Base-by-base conservation (phyloP, 139 green algal species). In the Chlorella sorokiniana region DNA sequence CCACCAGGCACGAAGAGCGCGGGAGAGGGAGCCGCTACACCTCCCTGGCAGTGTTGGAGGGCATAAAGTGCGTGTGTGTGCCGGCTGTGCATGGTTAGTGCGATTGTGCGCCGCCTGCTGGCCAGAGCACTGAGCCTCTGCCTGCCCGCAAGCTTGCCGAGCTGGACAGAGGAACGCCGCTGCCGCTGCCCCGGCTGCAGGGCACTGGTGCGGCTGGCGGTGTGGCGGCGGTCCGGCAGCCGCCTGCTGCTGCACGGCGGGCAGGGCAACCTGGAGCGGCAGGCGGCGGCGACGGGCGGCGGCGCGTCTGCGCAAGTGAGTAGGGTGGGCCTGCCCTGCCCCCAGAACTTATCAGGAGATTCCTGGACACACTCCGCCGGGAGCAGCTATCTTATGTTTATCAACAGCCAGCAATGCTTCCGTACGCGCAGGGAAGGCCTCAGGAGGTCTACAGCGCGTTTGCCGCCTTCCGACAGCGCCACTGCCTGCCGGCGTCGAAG, bases 391-490 rank as follows among this genome's bases (percentile, higher is more conserved):
- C n/a, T n/a, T n/a, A n/a, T n/a, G n/a, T n/a, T n/a, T n/a, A n/a
- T n/a, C n/a, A n/a, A n/a, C n/a, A n/a, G n/a, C 23, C 22, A n/a
- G 6, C 18, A 10, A 10, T 65, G 56, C 18, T n/a, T 6, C n/a
- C 18, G 16, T 65, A n/a, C 6, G 29, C 68, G 48, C 82, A 83
- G 56, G 83, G 71, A 41, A 52, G 80, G 11, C 35, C 83, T 5
- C 68, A 71, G 61, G 84, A 87, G 22, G 84, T 88, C 10, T 88
- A 80, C 38, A 52, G n/a, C 4, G 86, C 86, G 27, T 89, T 89
- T 73, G 59, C 83, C 23, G 42, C 63, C 23, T 89, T 89, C 74
- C 59, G 86, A 10, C 31, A 79, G 38, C 64, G 40, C 23, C 83
- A 85, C 52, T 77, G 83, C 72, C 29, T 78, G 27, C 29, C 37